phyloP scores from a whole-genome alignment of 441 rosid species.

The Pelargonium australe region DNA sequence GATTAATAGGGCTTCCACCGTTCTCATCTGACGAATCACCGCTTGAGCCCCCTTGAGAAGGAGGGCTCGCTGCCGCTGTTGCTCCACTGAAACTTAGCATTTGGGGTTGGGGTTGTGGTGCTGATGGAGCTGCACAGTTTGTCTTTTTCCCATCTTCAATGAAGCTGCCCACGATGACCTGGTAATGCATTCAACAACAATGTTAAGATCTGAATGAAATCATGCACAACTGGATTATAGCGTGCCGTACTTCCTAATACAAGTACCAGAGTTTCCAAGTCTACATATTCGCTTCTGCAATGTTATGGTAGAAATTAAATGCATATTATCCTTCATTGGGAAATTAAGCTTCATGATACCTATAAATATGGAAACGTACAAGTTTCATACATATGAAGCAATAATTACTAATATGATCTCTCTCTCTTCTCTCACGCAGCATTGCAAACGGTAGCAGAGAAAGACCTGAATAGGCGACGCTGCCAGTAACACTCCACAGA shows the following conservation, averaged over 20 bases:
- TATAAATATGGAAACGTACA: background rate
- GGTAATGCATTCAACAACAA: slow-evolving; percentile 13
- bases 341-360: background rate
- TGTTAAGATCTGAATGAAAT: background rate
- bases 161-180: slow-evolving; percentile 92
- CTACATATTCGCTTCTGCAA: background rate
- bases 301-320: no score
- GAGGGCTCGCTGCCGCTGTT: slow-evolving; percentile 45
- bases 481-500: slow-evolving; percentile 73
- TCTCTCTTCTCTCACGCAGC: background rate
- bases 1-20: slow-evolving; percentile 49
- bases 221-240: background rate
- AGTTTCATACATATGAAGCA: background rate
- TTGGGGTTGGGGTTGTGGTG: slow-evolving; percentile 22
- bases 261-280: background rate
- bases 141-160: slow-evolving; percentile 56
- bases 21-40: slow-evolving; percentile 73
- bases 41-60: slow-evolving; percentile 60
- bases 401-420: no score
- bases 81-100: slow-evolving; percentile 57
- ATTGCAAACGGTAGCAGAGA: background rate
- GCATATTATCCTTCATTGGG: background rate
- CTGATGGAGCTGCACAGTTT: slow-evolving; percentile 41
- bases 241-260: background rate
- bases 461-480: slow-evolving; percentile 86